Evolutionary conservation across 257 asterid species (phyloP).

Genomic region (Petunia secreta): DNA sequence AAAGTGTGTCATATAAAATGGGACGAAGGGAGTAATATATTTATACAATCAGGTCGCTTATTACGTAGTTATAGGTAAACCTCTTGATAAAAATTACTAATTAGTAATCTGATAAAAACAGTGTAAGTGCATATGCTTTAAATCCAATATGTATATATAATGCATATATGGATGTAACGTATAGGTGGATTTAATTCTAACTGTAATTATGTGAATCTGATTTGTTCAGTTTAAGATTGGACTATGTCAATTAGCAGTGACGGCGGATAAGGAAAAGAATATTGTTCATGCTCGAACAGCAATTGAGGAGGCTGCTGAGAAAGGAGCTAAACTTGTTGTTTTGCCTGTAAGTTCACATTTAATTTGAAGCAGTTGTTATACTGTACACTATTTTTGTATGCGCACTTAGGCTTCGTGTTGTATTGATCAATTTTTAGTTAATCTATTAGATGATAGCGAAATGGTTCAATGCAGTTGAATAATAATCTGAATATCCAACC

Average conservation of each 20-base stretch:
- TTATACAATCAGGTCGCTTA: too few species aligned
- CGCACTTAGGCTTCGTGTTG: not conserved
- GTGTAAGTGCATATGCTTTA: too few species aligned
- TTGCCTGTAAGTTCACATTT: constrained; percentile 68
- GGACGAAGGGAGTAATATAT: too few species aligned
- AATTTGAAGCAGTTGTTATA: not conserved
- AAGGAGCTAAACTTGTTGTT: constrained; percentile 84
- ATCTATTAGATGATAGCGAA: not conserved
- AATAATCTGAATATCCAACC: not conserved
- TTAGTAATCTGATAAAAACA: too few species aligned
- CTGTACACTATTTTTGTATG: not conserved
- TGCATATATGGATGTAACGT: too few species aligned
- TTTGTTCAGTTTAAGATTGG: constrained; percentile 74
- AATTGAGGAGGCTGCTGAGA: constrained; percentile 82
- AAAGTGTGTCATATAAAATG: too few species aligned
- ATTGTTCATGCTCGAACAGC: constrained; percentile 74
- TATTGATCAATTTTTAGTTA: not conserved
- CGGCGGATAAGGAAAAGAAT: constrained; percentile 81
- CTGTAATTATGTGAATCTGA: constrained; percentile 30
- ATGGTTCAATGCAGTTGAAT: not conserved
- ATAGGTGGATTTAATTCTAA: not conserved
- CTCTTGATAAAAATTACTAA: too few species aligned
- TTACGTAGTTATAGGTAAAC: too few species aligned
- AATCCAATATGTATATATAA: too few species aligned
- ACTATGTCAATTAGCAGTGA: constrained; percentile 81